These are phyloP conservation scores for Hymenochaete sp. DNA, from an alignment of 1,284 basidiomycete species.

Conservation along the genomic window DNA sequence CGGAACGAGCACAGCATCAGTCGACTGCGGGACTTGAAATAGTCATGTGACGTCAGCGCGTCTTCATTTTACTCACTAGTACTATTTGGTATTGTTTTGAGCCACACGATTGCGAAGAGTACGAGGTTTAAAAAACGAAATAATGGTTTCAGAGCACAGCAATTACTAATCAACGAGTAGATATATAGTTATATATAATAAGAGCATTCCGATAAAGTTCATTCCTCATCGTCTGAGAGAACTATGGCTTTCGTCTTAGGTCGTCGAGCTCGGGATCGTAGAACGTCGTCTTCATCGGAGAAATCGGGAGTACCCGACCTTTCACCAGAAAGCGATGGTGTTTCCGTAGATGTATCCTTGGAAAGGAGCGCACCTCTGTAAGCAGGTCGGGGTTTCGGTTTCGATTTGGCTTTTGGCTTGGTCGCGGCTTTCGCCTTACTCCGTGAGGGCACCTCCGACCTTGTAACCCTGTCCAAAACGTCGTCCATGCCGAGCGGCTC, in stretches of 20 bases:
- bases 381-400: slow-evolving; percentile 1
- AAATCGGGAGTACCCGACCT: too few relatives aligned
- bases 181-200: background rate
- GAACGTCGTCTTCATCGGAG: too few relatives aligned
- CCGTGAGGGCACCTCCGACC: too few relatives aligned
- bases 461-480: slow-evolving; percentile 1
- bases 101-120: background rate
- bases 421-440: too few relatives aligned
- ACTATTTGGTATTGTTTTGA: background rate
- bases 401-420: background rate
- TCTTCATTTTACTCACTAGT: slow-evolving; percentile 4
- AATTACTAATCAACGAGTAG: background rate
- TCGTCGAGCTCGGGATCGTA: slow-evolving; percentile 2
- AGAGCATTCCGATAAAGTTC: too few relatives aligned
- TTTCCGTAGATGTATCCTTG: background rate
- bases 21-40: too few relatives aligned
- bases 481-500: slow-evolving; percentile 1
- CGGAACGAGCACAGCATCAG: too few relatives aligned
- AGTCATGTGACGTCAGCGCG: too few relatives aligned
- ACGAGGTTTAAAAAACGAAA: background rate
- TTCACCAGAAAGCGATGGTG: too few relatives aligned
- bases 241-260: slow-evolving; percentile 11
- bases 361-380: background rate
- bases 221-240: slow-evolving; percentile 13
- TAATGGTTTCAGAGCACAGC: background rate